A percentile compares a stretch with the other conserved stretches of the same genome.
These are phyloP conservation scores for Biancaea sappan DNA, from an alignment of 306 rosid species.

Conservation along the genomic window DNA sequence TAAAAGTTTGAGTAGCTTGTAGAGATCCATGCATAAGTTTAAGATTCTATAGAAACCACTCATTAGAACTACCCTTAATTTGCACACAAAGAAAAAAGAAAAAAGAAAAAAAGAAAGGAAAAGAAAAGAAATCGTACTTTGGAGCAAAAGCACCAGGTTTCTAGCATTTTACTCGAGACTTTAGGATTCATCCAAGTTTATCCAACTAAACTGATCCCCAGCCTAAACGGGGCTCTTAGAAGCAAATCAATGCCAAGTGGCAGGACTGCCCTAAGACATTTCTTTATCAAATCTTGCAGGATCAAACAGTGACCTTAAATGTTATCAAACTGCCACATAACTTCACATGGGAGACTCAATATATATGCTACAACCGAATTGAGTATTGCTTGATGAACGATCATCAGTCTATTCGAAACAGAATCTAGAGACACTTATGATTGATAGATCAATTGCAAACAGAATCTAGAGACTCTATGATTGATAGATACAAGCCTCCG, in stretches of 20 bases:
- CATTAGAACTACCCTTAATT: neutral
- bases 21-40: constrained; percentile 1
- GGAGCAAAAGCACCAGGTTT: neutral
- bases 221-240: neutral
- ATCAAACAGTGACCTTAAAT: neutral
- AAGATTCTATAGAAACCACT: neutral
- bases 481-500: constrained; percentile 14
- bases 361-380: constrained; percentile 10
- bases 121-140: too few species aligned
- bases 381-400: too few species aligned
- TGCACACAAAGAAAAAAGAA: too few species aligned
- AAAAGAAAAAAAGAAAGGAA: too few species aligned
- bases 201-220: constrained; percentile 4
- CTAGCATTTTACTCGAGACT: neutral
- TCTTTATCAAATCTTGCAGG: neutral
- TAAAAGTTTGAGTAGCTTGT: too few species aligned
- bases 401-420: constrained; percentile 3
- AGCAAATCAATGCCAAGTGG: neutral
- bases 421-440: too few species aligned
- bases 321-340: neutral
- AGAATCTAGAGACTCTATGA: neutral
- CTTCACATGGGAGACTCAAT: neutral
- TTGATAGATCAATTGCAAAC: constrained; percentile 9
- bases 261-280: neutral
- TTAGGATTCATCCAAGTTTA: neutral